Conservation (phyloP, 257 asterid species). For the Verbena officinalis region DNA sequence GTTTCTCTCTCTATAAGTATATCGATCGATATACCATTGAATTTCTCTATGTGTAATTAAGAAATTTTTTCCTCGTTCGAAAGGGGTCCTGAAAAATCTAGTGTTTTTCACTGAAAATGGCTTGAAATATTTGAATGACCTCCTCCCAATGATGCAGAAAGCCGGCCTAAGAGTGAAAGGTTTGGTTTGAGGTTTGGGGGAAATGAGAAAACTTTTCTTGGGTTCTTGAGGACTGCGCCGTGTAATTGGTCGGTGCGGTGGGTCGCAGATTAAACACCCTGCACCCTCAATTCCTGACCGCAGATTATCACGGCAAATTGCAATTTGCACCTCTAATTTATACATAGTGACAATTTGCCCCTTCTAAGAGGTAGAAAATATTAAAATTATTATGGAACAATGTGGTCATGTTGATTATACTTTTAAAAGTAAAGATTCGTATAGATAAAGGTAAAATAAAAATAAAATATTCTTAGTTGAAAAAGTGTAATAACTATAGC, state of each 20-base stretch:
- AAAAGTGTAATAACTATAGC: too few relatives aligned
- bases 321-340: background rate
- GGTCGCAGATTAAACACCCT: constrained; percentile 23
- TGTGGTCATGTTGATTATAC: too few relatives aligned
- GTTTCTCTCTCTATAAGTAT: background rate
- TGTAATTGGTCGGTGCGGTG: constrained; percentile 22
- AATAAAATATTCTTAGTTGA: too few relatives aligned
- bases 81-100: background rate
- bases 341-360: background rate
- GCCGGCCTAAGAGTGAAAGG: constrained; percentile 11
- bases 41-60: background rate
- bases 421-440: too few relatives aligned
- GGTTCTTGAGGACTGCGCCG: constrained; percentile 28
- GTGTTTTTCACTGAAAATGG: constrained; percentile 12
- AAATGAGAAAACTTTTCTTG: constrained; percentile 15
- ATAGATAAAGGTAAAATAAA: background rate
- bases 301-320: background rate
- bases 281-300: constrained; percentile 37
- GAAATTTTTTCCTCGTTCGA: background rate
- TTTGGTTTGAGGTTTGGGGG: constrained; percentile 42
- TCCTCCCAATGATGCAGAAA: constrained; percentile 12
- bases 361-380: too few relatives aligned
- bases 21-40: constrained; percentile 15
- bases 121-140: constrained; percentile 21
- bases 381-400: too few relatives aligned